Conservation (phyloP, 345 rosid species). For the Dimocarpus longan region DNA sequence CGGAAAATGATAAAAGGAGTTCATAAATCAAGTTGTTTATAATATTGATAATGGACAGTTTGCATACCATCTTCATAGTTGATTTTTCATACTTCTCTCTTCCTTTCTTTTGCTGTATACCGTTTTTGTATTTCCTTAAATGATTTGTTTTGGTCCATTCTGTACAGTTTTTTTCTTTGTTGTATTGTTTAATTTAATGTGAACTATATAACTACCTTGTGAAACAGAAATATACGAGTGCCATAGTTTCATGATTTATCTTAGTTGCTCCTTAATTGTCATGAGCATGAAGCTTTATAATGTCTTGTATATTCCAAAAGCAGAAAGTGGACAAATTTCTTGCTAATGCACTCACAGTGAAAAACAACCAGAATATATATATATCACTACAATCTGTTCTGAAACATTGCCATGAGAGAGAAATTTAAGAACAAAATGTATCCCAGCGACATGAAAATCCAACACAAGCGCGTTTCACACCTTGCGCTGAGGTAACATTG, state of each 20-base stretch:
- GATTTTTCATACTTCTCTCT: neutral
- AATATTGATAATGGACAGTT: neutral
- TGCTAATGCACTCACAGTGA: neutral
- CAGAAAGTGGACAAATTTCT: neutral
- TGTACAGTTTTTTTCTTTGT: neutral
- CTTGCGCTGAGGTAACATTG: neutral
- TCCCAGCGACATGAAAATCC: neutral
- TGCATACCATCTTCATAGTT: neutral
- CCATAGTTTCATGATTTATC: neutral
- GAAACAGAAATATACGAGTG: neutral
- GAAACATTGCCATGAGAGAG: neutral
- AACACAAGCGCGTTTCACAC: neutral
- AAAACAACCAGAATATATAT: neutral
- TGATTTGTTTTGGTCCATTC: neutral
- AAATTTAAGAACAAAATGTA: neutral
- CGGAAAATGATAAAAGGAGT: slow-evolving; percentile 61
- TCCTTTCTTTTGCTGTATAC: neutral
- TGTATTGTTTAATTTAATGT: neutral
- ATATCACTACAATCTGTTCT: neutral
- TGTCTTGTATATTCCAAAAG: neutral
- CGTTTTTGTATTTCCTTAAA: neutral
- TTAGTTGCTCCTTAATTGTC: neutral
- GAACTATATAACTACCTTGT: neutral
- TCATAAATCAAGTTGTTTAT: slow-evolving; percentile 24
- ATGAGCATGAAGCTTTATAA: neutral